Evolutionary conservation across 2,329 filamentous ascomycete genomes (phyloP).

Genomic region (Diaporthe helianthi): DNA sequence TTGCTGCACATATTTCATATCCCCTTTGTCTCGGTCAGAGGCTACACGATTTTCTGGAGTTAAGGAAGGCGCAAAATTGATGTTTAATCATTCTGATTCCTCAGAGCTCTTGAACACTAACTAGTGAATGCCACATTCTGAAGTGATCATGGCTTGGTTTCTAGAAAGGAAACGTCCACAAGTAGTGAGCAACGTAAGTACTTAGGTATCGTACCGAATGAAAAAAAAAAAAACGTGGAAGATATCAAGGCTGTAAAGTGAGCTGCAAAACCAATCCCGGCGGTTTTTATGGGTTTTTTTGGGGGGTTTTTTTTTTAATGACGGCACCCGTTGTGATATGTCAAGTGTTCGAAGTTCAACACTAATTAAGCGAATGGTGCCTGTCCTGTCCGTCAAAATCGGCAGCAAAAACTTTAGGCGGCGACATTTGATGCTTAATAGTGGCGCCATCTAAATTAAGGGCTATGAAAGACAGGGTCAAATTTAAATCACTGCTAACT

Average conservation of each 20-base stretch:
- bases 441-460: neutral
- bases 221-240: no score
- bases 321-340: neutral
- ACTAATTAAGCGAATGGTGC: neutral
- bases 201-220: no score
- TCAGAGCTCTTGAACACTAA: no score
- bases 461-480: neutral
- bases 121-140: neutral
- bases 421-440: no score
- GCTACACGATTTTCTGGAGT: neutral
- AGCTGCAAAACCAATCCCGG: neutral
- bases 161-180: neutral
- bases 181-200: neutral
- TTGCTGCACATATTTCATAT: slow-evolving; percentile 4
- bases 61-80: neutral
- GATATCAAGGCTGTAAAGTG: neutral
- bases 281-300: neutral
- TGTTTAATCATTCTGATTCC: neutral
- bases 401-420: no score
- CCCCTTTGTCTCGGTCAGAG: neutral
- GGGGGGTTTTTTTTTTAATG: neutral
- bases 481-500: neutral
- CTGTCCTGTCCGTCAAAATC: no score
- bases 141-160: neutral
- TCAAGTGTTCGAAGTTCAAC: neutral